Evolutionary conservation across 208 protist species (phyloP), one percentile per base, ranked within the genome.

Genomic region (Balamuthia mandrillaris): DNA sequence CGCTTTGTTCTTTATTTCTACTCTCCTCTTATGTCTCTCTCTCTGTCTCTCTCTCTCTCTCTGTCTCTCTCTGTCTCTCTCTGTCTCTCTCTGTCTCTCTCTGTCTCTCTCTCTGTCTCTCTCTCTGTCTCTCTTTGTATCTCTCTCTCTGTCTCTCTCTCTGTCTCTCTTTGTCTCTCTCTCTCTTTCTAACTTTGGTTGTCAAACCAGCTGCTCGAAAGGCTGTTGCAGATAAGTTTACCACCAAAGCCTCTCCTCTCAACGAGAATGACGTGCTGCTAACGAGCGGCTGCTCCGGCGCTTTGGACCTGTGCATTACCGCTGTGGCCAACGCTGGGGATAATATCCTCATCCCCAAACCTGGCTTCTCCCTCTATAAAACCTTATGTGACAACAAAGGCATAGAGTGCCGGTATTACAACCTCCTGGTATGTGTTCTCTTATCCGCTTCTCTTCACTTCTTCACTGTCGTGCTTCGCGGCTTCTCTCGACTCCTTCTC

Each of bases 351-450:
- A 61, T 98, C 21, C 95, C 95, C 39, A 83, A 83, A 27, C 96
- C 96, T 31, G 92, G 94, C 54, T 98, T 98, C 87, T 94, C 96
- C n/a, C 92, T 97, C 27, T 98, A 98, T 92, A 88, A 95, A 35
- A 95, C 94, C 41, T 90, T 97, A 12, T 95, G 91, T 65, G 91
- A 93, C 39, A 82, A 88, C 56, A 93, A 96, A 77, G 92, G 87
- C 49, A 91, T 98, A 74, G 88, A 96, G 63, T 84, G 87, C 44
- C 86, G 89, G 61, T 89, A 91, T 81, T 98, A 98, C 90, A 54
- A 85, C 39, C 91, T 97, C 24, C n/a, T 89, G 29, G 89, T 89
- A 81, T 5, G 85, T 60, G 16, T 75, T 5, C 33, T 35, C 14
- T 12, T 2, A 16, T 16, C 3, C 12, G 41, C 39, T 37, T 24